Evolutionary conservation across 768 basidiomycete genomes (phyloP), one percentile per base, ranked within the genome.

Genomic region (Mycena belliarum): DNA sequence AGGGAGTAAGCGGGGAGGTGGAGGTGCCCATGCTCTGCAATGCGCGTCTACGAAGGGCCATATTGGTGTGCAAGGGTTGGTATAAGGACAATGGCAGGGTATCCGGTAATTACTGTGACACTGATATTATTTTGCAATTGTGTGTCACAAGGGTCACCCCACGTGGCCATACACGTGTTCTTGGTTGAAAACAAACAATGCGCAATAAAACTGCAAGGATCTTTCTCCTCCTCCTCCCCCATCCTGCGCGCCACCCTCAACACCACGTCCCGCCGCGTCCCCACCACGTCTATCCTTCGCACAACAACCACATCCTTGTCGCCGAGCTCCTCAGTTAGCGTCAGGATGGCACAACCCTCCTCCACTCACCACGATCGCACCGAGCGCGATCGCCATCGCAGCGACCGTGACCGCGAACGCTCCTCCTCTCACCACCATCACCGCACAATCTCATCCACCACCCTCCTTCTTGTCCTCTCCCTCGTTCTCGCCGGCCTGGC

Each of bases 391-490:
- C 76, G 74, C 60, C 79, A 78, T 57, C 73, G 77, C 68, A 81
- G 74, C 69, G 81, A 72, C 61, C 79, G 85, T 65, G 82, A 83
- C 55, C 79, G 85, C 65, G 82, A 83, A 53, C 79, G 82, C 43
- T 82, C 85, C 44, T 82, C 82, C 40, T 83, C 84, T 47, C 86
- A 87, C 66, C 90, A 88, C 68, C 89, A 91, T 57, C 86, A 89
- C 66, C 81, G 92, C 57, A 93, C 92, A 52, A 92, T 94, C 60
- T 93, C 92, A 10, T 93, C 92, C 15, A 94, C 92, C 0, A 94
- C 92, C 15, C 85, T 94, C 29, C 82, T 94, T 50, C 86, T 94
- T 32, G 88, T 93, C 48, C 81, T 94, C 40, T 93, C 92, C 12
- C 85, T 94, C 32, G 84, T 94, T 47, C 79, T 94, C 25, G 92